phyloP scores from a whole-genome alignment of 345 rosid genomes.

The Cardamine chenopodiifolia region DNA sequence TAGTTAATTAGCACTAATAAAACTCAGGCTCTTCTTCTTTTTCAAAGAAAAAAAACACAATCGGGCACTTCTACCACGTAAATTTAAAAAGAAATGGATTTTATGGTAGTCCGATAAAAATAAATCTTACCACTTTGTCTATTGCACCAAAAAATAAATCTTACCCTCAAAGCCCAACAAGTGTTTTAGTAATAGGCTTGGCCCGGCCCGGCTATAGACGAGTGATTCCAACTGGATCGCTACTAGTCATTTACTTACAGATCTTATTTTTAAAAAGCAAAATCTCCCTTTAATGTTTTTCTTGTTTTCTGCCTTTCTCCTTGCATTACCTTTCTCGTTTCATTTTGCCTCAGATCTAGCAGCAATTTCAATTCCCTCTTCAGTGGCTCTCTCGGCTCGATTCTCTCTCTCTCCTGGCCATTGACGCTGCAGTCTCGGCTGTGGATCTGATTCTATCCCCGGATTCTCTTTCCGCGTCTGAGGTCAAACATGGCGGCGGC shows the following conservation, averaged over 20 bases:
- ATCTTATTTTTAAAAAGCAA: too few relatives aligned
- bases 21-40: too few relatives aligned
- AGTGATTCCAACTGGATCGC: conserved; percentile 16
- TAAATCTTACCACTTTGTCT: background rate
- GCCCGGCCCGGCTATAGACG: background rate
- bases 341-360: conserved; percentile 52
- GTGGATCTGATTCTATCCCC: conserved; percentile 47
- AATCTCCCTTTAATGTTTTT: background rate
- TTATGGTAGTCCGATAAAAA: too few relatives aligned
- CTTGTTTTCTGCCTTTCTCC: background rate
- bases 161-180: background rate
- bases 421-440: conserved; percentile 4
- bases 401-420: conserved; percentile 31
- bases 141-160: background rate
- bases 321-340: conserved; percentile 10
- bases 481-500: conserved; percentile 80
- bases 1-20: too few relatives aligned
- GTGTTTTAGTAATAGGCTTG: background rate
- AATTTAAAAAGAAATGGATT: too few relatives aligned
- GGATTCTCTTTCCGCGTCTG: conserved; percentile 45
- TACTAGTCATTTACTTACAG: too few relatives aligned
- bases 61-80: too few relatives aligned
- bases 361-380: conserved; percentile 27
- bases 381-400: conserved; percentile 15
- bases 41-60: too few relatives aligned